Percentiles rank a stretch among this genome's conserved stretches.
phyloP scores from a whole-genome alignment of 2,329 filamentous ascomycete species.

The Kalmusia sp. region DNA sequence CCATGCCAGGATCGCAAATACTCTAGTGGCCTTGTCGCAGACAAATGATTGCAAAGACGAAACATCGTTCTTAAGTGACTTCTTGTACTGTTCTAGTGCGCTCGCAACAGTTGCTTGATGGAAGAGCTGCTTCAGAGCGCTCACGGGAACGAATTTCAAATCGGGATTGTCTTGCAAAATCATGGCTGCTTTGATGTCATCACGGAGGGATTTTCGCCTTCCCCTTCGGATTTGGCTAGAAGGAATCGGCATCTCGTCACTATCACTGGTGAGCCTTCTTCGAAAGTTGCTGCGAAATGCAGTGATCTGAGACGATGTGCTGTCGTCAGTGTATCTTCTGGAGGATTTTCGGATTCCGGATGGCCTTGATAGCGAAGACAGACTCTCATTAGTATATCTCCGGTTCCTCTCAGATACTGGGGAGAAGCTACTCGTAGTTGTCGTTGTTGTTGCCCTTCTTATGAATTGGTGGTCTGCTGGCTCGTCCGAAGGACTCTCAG shows the following conservation, averaged over 20 bases:
- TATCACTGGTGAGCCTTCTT: background rate
- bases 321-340: background rate
- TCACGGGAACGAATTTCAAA: background rate
- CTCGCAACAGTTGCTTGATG: background rate
- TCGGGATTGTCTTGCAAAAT: background rate
- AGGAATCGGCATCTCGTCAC: background rate
- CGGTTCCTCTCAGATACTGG: background rate
- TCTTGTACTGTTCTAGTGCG: background rate
- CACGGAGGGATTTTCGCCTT: background rate
- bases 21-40: constrained; percentile 5
- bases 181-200: background rate
- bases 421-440: background rate
- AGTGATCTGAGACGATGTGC: background rate
- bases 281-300: background rate
- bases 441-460: background rate
- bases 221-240: background rate
- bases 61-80: background rate
- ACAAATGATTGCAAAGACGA: constrained; percentile 6
- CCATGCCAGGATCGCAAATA: constrained; percentile 15
- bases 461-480: background rate
- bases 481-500: background rate
- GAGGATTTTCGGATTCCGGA: background rate
- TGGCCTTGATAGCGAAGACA: background rate
- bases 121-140: background rate
- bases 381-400: background rate